phyloP scores from a whole-genome alignment of 1,284 basidiomycete species.

The Sphaerobolus stellatus region DNA sequence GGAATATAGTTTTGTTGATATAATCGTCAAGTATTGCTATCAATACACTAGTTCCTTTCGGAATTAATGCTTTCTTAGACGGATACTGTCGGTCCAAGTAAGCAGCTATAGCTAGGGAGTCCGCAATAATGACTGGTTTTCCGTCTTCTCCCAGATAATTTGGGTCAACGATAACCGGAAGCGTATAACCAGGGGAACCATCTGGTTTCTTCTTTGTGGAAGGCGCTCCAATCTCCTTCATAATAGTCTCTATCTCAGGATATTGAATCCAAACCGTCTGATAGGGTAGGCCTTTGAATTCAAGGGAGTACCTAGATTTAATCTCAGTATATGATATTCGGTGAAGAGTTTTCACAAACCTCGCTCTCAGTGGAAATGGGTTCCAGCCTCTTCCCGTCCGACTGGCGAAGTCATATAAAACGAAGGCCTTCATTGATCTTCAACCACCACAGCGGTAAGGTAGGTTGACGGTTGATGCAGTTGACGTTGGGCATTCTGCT shows the following conservation, averaged over 20 bases:
- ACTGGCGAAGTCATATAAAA: background rate
- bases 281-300: slow-evolving; percentile 68
- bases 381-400: background rate
- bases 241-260: slow-evolving; percentile 59
- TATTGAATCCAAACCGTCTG: slow-evolving; percentile 68
- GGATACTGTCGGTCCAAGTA: slow-evolving; percentile 69
- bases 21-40: slow-evolving; percentile 32
- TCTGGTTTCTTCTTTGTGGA: slow-evolving; percentile 53
- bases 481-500: too few relatives aligned
- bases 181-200: slow-evolving; percentile 59
- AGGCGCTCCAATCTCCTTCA: slow-evolving; percentile 57
- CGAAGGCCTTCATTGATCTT: background rate
- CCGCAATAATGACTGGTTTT: slow-evolving; percentile 40
- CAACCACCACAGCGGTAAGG: too few relatives aligned
- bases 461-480: too few relatives aligned
- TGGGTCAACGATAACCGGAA: slow-evolving; percentile 61
- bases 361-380: background rate
- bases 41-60: slow-evolving; percentile 56
- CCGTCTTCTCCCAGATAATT: slow-evolving; percentile 11
- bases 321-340: background rate
- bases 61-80: slow-evolving; percentile 59
- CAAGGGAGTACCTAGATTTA: slow-evolving; percentile 42
- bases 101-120: slow-evolving; percentile 60
- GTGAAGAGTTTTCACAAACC: background rate
- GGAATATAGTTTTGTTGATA: background rate